Percentiles rank a stretch among this genome's conserved stretches.
These are phyloP conservation scores for Rhizophora apiculata DNA, from an alignment of 345 rosid species.

Conservation along the genomic window DNA sequence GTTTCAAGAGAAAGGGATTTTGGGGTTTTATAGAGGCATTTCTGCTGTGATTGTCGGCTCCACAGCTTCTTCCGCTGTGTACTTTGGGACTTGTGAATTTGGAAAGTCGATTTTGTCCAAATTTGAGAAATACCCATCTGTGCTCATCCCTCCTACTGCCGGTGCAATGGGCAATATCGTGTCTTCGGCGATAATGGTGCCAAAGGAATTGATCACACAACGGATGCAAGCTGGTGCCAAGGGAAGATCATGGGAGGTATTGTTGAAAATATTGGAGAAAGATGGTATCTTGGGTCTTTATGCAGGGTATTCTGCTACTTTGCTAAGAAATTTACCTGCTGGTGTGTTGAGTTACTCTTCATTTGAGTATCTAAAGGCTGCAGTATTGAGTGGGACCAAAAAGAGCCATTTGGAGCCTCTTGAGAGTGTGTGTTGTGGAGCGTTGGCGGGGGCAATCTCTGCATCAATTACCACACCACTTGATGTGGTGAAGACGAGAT, in stretches of 20 bases:
- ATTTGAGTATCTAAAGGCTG: conserved; percentile 82
- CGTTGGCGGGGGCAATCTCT: conserved; percentile 90
- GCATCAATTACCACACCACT: conserved; percentile 85
- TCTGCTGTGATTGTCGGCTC: conserved; percentile 94
- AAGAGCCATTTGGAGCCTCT: conserved; percentile 67
- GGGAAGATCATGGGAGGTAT: conserved; percentile 77
- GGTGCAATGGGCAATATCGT: conserved; percentile 96
- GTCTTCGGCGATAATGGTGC: conserved; percentile 93
- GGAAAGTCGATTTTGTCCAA: conserved; percentile 79
- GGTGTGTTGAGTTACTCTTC: conserved; percentile 92
- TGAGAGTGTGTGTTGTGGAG: conserved; percentile 85
- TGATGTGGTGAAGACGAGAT: conserved; percentile 88
- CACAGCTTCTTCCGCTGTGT: conserved; percentile 80
- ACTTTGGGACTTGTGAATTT: conserved; percentile 93
- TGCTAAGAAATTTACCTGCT: conserved; percentile 84
- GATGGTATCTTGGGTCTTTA: conserved; percentile 88
- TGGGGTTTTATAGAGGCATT: conserved; percentile 85
- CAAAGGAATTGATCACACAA: conserved; percentile 85
- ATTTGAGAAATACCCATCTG: conserved; percentile 52
- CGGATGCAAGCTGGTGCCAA: conserved; percentile 88
- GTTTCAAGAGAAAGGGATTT: conserved; percentile 66
- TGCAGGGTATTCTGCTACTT: conserved; percentile 85
- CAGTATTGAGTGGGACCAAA: conserved; percentile 56
- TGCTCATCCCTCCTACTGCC: conserved; percentile 87
- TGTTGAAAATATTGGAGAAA: conserved; percentile 66